Conservation (phyloP, 768 basidiomycete species). For the Tubosaeta sp. region DNA sequence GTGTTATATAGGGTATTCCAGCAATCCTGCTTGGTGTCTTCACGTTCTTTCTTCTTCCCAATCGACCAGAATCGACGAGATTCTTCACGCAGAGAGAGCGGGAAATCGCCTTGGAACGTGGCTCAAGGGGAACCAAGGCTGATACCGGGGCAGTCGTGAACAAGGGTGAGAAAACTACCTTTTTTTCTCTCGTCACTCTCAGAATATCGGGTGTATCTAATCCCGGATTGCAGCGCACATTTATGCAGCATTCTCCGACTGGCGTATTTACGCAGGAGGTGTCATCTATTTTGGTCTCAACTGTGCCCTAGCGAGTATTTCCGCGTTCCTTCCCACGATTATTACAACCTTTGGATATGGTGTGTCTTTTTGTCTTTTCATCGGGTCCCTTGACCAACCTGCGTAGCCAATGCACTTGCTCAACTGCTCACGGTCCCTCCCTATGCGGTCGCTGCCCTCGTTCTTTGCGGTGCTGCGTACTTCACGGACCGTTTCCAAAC, state of each 20-base stretch:
- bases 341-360: slow-evolving; percentile 69
- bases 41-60: slow-evolving; percentile 54
- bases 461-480: slow-evolving; percentile 57
- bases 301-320: slow-evolving; percentile 71
- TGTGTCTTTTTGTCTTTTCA: slow-evolving; percentile 32
- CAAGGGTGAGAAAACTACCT: slow-evolving; percentile 39
- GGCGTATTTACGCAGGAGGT: slow-evolving; percentile 65
- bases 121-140: slow-evolving; percentile 61
- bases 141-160: slow-evolving; percentile 64
- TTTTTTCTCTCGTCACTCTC: too few species aligned
- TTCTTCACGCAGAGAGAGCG: slow-evolving; percentile 51
- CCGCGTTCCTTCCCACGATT: slow-evolving; percentile 82
- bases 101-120: slow-evolving; percentile 59
- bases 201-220: neutral
- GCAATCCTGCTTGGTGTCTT: slow-evolving; percentile 59
- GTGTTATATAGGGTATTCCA: slow-evolving; percentile 52
- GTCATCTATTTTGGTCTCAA: slow-evolving; percentile 78
- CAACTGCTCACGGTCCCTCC: slow-evolving; percentile 81
- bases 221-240: slow-evolving; percentile 48
- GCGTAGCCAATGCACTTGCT: slow-evolving; percentile 54
- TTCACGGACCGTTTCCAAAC: slow-evolving; percentile 63
- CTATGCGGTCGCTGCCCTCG: slow-evolving; percentile 64
- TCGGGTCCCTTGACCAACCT: neutral
- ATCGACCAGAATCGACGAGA: slow-evolving; percentile 66
- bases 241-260: slow-evolving; percentile 59